phyloP scores from a whole-genome alignment of 192 early-diverging fungal species.

The Paraglomus brasilianum region DNA sequence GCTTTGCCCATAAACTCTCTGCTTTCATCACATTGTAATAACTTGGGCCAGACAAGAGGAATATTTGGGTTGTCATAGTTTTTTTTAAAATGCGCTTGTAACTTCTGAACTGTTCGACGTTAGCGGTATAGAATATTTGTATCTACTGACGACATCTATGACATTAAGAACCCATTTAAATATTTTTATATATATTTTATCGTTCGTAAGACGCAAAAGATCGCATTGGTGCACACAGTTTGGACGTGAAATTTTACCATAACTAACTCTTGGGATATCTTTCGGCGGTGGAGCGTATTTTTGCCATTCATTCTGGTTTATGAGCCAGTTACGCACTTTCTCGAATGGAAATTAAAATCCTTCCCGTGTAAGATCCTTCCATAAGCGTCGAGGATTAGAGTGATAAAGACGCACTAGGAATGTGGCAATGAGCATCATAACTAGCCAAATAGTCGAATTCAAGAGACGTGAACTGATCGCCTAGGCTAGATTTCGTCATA shows the following conservation, averaged over 20 bases:
- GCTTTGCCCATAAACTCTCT: constrained; percentile 1
- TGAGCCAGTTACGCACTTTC: background rate
- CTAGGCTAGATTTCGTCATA: too few relatives aligned
- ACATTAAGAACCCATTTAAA: constrained; percentile 10
- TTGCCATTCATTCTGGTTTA: constrained; percentile 3
- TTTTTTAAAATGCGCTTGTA: constrained; percentile 1
- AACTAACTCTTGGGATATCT: constrained; percentile 14
- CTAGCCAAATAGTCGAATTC: too few relatives aligned
- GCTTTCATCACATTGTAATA: background rate
- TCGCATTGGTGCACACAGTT: constrained; percentile 15
- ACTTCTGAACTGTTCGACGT: constrained; percentile 7
- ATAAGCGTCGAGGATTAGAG: background rate
- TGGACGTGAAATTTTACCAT: constrained; percentile 3
- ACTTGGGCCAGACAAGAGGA: constrained; percentile 2
- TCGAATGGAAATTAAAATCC: background rate
- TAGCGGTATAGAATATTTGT: background rate
- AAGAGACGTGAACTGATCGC: too few relatives aligned
- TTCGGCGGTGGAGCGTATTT: background rate
- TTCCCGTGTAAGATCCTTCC: background rate
- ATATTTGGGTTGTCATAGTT: constrained; percentile 6
- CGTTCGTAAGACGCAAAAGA: constrained; percentile 5
- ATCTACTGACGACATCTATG: background rate
- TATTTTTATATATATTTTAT: background rate
- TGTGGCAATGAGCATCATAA: too few relatives aligned
- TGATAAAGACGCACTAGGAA: too few relatives aligned